Conservation (phyloP, 2,329 filamentous ascomycete genomes). For the Alternaria sp. region DNA sequence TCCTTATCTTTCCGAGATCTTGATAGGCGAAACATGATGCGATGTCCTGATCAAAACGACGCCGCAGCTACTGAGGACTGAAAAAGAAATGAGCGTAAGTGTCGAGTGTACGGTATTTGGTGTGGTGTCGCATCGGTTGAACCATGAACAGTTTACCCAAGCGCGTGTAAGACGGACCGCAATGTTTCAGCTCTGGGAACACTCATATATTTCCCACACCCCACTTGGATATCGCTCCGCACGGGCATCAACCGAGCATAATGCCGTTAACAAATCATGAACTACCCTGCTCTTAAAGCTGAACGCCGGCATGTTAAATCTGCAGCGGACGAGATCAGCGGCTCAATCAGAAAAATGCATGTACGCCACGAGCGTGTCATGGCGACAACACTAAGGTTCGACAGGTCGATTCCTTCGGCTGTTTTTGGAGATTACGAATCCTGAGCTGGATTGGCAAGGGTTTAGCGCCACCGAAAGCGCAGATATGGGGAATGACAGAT, state of each 20-base stretch:
- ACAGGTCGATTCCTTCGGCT: conserved; percentile 13
- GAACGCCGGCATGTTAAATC: conserved; percentile 3
- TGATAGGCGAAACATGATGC: conserved; percentile 14
- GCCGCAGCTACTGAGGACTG: neutral
- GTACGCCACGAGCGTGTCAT: conserved; percentile 9
- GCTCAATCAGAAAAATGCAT: conserved; percentile 11
- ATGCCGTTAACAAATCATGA: conserved; percentile 9
- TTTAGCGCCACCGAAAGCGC: conserved; percentile 12
- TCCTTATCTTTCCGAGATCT: conserved; percentile 10
- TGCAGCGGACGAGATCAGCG: conserved; percentile 7
- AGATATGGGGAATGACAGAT: conserved; percentile 7
- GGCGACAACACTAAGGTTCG: conserved; percentile 7
- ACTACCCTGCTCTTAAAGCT: conserved; percentile 7
- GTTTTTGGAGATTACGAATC: conserved; percentile 21
- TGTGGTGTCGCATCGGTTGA: neutral
- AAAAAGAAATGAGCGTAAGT: neutral
- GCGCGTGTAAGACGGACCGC: neutral
- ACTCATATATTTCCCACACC: conserved; percentile 16
- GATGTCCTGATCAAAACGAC: neutral
- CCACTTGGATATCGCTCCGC: conserved; percentile 6
- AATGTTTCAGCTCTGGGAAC: conserved; percentile 13
- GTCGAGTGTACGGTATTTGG: neutral
- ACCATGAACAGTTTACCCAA: neutral
- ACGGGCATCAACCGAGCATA: conserved; percentile 9
- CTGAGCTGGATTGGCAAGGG: conserved; percentile 5